phyloP scores from a whole-genome alignment of 805 yeast genomes.

The Candida ipomoeae region DNA sequence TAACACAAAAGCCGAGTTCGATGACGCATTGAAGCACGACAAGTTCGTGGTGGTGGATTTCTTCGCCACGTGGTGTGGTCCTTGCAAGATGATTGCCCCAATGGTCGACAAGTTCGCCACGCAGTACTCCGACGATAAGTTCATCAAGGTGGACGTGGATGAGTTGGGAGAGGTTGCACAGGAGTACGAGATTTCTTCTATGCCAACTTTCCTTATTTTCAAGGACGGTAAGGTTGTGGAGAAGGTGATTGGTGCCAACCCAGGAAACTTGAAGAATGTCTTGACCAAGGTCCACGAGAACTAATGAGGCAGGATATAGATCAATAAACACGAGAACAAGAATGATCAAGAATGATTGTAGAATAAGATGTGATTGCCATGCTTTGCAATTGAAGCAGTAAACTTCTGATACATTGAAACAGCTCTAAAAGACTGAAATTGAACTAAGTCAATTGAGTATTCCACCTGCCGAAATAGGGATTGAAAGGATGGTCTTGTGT shows the following conservation, averaged over 20 bases:
- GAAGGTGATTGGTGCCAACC: conserved; percentile 87
- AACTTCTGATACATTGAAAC: too few species aligned
- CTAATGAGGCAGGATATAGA: not conserved
- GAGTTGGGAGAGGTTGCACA: conserved; percentile 73
- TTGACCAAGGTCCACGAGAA: conserved; percentile 21
- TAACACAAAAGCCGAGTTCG: conserved; percentile 51
- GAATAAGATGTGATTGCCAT: too few species aligned
- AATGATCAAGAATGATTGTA: too few species aligned
- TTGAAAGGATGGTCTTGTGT: too few species aligned
- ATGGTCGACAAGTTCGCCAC: conserved; percentile 75
- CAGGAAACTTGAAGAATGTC: conserved; percentile 73
- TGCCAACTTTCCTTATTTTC: conserved; percentile 69
- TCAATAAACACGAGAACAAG: too few species aligned
- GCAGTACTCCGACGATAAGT: conserved; percentile 63
- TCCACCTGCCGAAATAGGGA: too few species aligned
- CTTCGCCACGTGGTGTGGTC: conserved; percentile 98
- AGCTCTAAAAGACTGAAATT: too few species aligned
- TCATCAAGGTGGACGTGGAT: conserved; percentile 92
- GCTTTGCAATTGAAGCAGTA: too few species aligned
- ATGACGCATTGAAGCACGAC: conserved; percentile 53
- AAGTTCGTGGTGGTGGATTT: conserved; percentile 91
- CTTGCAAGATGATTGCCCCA: conserved; percentile 97
- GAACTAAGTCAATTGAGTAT: too few species aligned
- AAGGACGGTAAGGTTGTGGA: conserved; percentile 77
- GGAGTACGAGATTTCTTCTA: conserved; percentile 51